Percentiles rank a stretch among this genome's conserved stretches.
phyloP scores from a whole-genome alignment of 73 alveolate species.

The Uronychia setigera region DNA sequence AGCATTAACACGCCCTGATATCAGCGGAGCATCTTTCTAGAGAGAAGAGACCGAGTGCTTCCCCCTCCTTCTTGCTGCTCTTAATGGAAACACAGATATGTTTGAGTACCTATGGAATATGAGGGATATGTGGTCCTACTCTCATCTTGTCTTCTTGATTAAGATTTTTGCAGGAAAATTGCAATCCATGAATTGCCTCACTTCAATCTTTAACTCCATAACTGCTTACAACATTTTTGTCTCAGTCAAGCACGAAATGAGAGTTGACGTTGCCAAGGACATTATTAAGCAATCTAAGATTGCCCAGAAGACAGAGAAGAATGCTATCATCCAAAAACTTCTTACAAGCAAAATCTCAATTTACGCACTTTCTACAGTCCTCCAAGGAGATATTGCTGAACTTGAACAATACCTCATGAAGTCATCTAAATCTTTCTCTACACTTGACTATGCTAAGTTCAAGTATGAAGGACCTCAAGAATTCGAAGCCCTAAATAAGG shows the following conservation, averaged over 20 bases:
- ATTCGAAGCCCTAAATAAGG: background rate
- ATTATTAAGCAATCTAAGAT: background rate
- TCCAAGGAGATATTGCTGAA: background rate
- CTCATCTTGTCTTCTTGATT: background rate
- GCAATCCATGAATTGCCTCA: background rate
- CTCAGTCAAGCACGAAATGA: background rate
- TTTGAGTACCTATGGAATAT: background rate
- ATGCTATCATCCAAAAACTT: background rate
- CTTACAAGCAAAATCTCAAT: background rate
- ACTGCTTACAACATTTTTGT: background rate
- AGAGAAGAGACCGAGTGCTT: background rate
- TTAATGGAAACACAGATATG: background rate
- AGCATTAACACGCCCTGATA: background rate
- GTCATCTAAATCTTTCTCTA: background rate
- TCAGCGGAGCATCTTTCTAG: background rate
- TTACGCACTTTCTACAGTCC: background rate
- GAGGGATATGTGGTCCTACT: background rate
- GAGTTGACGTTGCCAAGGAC: background rate
- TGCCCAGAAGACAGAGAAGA: background rate
- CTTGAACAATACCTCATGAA: background rate
- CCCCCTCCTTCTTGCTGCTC: background rate
- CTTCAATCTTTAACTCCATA: background rate
- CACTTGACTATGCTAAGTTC: constrained; percentile 1
- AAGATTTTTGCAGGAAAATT: background rate
- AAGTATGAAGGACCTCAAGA: background rate